Conservation (phyloP, 169 alveolate species). For the Miamiensis avidus region DNA sequence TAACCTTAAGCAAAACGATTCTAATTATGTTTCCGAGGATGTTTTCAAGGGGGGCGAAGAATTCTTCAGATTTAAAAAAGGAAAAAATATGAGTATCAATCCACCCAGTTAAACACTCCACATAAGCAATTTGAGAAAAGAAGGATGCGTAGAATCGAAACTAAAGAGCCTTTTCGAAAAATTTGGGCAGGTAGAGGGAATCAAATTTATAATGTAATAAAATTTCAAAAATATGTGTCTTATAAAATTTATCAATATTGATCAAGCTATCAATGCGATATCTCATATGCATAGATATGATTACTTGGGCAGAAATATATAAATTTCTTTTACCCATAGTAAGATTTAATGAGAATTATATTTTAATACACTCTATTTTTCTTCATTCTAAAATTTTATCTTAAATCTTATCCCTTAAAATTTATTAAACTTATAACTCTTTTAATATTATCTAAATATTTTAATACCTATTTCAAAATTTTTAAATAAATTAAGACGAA, state of each 20-base stretch:
- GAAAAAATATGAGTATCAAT: conserved; percentile 33
- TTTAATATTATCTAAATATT: too few species aligned
- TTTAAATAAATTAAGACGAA: too few species aligned
- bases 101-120: conserved; percentile 36
- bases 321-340: conserved; percentile 38
- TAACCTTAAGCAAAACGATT: neutral
- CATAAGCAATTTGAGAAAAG: conserved; percentile 29
- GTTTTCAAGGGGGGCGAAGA: neutral
- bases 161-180: conserved; percentile 14
- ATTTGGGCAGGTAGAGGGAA: conserved; percentile 18
- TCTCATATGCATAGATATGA: conserved; percentile 41
- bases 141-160: conserved; percentile 11
- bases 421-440: too few species aligned
- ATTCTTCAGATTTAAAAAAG: conserved; percentile 24
- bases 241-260: conserved; percentile 27
- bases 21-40: neutral
- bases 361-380: too few species aligned
- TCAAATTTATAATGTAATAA: conserved; percentile 1
- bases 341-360: conserved; percentile 1
- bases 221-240: conserved; percentile 35
- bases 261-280: conserved; percentile 43
- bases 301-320: conserved; percentile 33
- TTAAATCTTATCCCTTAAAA: too few species aligned
- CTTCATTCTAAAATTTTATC: too few species aligned
- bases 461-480: too few species aligned